Percentiles rank a stretch among this genome's conserved stretches.
phyloP scores from a whole-genome alignment of 352 stramenopile species.

The Nothophytophthora sp. region DNA sequence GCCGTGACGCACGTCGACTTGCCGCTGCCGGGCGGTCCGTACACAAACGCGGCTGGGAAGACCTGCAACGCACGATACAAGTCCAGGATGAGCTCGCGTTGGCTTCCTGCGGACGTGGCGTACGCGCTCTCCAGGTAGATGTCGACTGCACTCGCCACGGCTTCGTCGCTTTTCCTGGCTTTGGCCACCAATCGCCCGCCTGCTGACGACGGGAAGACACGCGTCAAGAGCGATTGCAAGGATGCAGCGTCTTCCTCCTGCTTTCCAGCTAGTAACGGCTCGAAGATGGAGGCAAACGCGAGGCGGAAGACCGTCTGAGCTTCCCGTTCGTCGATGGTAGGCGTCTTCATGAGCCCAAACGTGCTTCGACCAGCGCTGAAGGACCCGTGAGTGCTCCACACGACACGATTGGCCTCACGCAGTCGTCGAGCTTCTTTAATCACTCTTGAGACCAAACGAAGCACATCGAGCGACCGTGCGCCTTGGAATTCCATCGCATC shows the following conservation, averaged over 20 bases:
- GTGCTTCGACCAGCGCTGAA: too few relatives aligned
- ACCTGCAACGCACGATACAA: slow-evolving; percentile 38
- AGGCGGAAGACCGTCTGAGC: slow-evolving; percentile 18
- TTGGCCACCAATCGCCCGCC: slow-evolving; percentile 27
- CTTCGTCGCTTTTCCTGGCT: slow-evolving; percentile 28
- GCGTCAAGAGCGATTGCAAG: slow-evolving; percentile 6
- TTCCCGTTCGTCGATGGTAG: slow-evolving; percentile 1
- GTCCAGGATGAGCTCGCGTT: slow-evolving; percentile 37
- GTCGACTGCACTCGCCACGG: slow-evolving; percentile 38
- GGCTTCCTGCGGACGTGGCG: slow-evolving; percentile 3
- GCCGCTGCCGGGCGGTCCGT: slow-evolving; percentile 36
- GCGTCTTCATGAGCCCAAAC: not conserved
- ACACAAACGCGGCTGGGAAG: slow-evolving; percentile 31
- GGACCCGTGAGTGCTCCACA: slow-evolving; percentile 13
- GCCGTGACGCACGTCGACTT: slow-evolving; percentile 54
- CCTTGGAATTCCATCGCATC: slow-evolving; percentile 1
- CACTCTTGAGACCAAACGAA: slow-evolving; percentile 24
- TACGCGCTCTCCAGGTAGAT: slow-evolving; percentile 43
- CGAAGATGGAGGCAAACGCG: slow-evolving; percentile 9
- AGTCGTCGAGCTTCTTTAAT: slow-evolving; percentile 20
- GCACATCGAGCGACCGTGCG: slow-evolving; percentile 13
- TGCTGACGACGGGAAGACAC: slow-evolving; percentile 28
- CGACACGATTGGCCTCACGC: slow-evolving; percentile 8
- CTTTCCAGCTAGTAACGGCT: not conserved
- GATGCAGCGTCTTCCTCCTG: not conserved